Evolutionary conservation across 2,329 filamentous ascomycete species (phyloP).

Genomic region (Orbilia quercus): DNA sequence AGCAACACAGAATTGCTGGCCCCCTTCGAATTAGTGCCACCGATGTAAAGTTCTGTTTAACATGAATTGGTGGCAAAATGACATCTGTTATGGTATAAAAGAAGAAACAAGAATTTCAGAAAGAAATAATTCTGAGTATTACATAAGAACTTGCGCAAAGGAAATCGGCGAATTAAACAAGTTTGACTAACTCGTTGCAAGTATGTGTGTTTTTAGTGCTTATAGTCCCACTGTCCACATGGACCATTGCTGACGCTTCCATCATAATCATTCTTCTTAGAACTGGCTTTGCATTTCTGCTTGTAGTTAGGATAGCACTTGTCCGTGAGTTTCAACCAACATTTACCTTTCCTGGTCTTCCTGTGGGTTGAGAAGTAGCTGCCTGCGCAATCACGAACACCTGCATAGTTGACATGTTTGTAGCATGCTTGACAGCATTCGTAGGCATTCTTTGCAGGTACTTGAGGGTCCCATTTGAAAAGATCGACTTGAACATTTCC

Average conservation of each 20-base stretch:
- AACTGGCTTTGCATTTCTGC: not conserved
- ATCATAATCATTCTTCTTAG: not conserved
- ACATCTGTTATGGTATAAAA: no score
- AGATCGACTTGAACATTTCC: slow-evolving; percentile 2
- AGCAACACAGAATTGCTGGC: no score
- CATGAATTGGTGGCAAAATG: no score
- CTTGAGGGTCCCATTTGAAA: slow-evolving; percentile 10
- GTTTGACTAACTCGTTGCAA: no score
- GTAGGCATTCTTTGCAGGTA: slow-evolving; percentile 3
- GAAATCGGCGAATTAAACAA: no score
- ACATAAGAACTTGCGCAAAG: no score
- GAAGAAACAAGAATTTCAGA: no score
- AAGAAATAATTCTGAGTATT: no score
- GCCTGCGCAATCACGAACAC: slow-evolving; percentile 16
- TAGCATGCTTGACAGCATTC: slow-evolving; percentile 11
- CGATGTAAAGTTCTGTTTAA: no score
- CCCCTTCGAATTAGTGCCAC: no score
- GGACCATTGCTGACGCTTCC: slow-evolving; percentile 27
- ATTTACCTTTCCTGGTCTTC: slow-evolving; percentile 12
- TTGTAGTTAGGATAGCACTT: slow-evolving; percentile 5
- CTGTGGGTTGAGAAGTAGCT: slow-evolving; percentile 7
- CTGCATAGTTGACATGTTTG: slow-evolving; percentile 8
- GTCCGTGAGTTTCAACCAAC: slow-evolving; percentile 12
- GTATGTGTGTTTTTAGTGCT: not conserved
- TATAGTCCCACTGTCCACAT: slow-evolving; percentile 24